Evolutionary conservation across 192 early-diverging fungal species (phyloP), one percentile per base, ranked within the genome.

Genomic region (Backusella australiensis): DNA sequence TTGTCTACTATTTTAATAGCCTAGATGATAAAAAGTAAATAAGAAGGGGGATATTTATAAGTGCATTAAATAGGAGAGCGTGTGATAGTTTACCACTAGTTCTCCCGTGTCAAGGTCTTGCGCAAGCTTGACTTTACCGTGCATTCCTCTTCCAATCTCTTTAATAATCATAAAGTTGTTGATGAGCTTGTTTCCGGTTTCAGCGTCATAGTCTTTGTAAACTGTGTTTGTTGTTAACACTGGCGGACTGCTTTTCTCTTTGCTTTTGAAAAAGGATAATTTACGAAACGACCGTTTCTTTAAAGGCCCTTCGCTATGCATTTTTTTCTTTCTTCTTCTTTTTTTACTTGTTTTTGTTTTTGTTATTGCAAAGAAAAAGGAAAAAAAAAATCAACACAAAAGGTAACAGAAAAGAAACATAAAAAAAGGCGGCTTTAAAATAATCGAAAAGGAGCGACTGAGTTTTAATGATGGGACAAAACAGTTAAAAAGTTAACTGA

Each of bases 91-190:
- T 85, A 94, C 93, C 85, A 92, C 92, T 17, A 87, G 85, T 67
- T 95, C 89, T 42, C 92, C 92, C 6, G 92, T 92, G n/a, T 92
- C 87, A 3, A 88, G 89, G 84, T 98, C 95, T 35, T 89, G 88
- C 39, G 90, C 92, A 32, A 98, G 88, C 81, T 97, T 97, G 52
- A 99, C 97, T 84, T 98, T 98, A 44, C 97, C 97, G 75, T 99
- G 96, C 9, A 94, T 93, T 41, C 97, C 97, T 32, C 97, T 86
- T 8, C 97, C 97, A 12, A 99, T 85, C 81, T 97, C 96, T 66
- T 86, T 85, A 9, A 98, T 80, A 11, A 99, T 90, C 86, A 96
- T 92, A 83, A 97, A 99, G 71, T 97, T 89, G 83, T 99, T 99
- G 78, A 99, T 94, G 89, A 94, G 93, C 76, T 99, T 99, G 82